phyloP scores from a whole-genome alignment of 495 filamentous ascomycete species.

The Lophiostoma macrostomum region DNA sequence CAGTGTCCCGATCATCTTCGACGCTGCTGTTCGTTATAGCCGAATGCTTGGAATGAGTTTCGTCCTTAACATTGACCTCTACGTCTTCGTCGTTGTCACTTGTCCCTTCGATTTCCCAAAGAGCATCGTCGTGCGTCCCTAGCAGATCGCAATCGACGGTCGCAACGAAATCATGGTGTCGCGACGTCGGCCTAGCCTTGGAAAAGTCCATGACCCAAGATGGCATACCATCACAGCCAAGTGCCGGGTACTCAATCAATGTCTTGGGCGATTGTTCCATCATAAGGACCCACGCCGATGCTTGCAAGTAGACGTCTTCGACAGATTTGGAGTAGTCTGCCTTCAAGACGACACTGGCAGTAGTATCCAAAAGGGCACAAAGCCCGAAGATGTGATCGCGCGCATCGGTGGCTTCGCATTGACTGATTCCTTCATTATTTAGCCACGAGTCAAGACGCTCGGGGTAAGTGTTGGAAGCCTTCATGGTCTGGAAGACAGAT shows the following conservation, averaged over 20 bases:
- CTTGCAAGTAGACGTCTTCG: conserved; percentile 3
- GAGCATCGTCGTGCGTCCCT: too few species aligned
- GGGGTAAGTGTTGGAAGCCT: background rate
- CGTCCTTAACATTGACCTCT: too few species aligned
- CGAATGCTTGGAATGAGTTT: too few species aligned
- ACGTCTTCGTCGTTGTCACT: background rate
- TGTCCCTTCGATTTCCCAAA: background rate
- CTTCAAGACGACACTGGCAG: background rate
- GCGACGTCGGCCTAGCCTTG: conserved; percentile 3
- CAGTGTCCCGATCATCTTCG: too few species aligned
- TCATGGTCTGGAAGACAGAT: conserved; percentile 9
- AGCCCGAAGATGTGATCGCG: conserved; percentile 4
- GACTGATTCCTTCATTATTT: conserved; percentile 4
- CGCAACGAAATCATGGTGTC: conserved; percentile 9
- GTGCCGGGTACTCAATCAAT: conserved; percentile 3
- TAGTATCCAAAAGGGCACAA: conserved; percentile 5
- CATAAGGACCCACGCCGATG: conserved; percentile 12
- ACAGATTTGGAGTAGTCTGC: conserved; percentile 7
- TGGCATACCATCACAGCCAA: background rate
- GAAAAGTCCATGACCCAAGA: conserved; percentile 8
- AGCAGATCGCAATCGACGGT: conserved; percentile 7
- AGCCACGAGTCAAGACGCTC: conserved; percentile 1
- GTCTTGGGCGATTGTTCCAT: conserved; percentile 7
- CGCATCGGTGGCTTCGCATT: conserved; percentile 1
- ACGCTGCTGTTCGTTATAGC: too few species aligned